Conservation (phyloP, 2,329 filamentous ascomycete species). For the Clonostachys rhizophaga region DNA sequence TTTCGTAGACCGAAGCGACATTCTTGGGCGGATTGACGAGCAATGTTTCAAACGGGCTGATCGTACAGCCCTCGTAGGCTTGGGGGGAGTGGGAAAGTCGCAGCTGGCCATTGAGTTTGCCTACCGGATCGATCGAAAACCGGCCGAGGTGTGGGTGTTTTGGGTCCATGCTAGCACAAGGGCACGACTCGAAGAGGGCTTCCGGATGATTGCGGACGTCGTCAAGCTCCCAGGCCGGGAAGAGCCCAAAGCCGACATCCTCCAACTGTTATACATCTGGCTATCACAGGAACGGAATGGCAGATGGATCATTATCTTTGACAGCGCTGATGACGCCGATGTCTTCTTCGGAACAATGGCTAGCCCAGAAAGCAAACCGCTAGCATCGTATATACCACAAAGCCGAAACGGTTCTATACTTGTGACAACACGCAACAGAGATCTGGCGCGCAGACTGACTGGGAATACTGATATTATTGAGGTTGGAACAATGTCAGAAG, state of each 20-base stretch:
- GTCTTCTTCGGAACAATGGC: conserved; percentile 11
- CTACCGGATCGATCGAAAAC: neutral
- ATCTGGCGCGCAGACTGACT: conserved; percentile 11
- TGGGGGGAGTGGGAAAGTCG: conserved; percentile 1
- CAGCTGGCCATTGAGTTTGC: conserved; percentile 1
- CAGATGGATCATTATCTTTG: conserved; percentile 26
- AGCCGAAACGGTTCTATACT: conserved; percentile 19
- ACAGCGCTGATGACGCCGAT: conserved; percentile 25
- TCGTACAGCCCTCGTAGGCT: neutral
- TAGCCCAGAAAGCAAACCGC: neutral
- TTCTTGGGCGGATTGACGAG: neutral
- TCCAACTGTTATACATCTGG: conserved; percentile 19
- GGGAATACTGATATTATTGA: neutral
- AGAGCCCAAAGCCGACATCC: conserved; percentile 11
- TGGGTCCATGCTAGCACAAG: conserved; percentile 23
- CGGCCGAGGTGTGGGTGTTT: conserved; percentile 15
- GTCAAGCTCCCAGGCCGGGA: conserved; percentile 16
- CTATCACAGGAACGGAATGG: conserved; percentile 17
- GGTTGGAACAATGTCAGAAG: too few relatives aligned
- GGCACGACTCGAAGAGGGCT: conserved; percentile 22
- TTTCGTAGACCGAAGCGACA: neutral
- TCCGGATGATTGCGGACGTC: conserved; percentile 19
- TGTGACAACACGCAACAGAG: conserved; percentile 14
- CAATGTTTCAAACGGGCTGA: neutral
- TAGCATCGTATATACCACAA: conserved; percentile 17